Evolutionary conservation across 305 asterid genomes (phyloP).

Genomic region (Rubia tinctorum): DNA sequence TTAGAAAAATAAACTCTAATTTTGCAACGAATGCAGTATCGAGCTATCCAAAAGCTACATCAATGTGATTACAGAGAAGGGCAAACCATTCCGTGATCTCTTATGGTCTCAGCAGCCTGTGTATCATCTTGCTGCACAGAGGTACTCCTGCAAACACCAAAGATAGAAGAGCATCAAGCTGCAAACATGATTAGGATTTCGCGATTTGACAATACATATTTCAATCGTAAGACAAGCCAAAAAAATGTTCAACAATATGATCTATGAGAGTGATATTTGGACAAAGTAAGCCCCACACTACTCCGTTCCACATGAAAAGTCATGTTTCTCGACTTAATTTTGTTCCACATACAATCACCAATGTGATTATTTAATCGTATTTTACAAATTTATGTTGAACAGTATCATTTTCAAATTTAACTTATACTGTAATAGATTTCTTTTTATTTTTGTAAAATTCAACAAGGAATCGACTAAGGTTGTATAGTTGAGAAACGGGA

Average conservation of each 20-base stretch:
- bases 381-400: no score
- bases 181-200: neutral
- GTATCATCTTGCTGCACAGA: slow-evolving; percentile 20
- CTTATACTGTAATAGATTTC: no score
- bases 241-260: neutral
- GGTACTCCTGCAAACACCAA: slow-evolving; percentile 20
- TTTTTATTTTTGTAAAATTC: no score
- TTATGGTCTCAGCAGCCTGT: slow-evolving; percentile 22
- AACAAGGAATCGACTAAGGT: no score
- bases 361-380: no score
- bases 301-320: neutral
- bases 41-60: neutral
- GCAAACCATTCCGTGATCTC: slow-evolving; percentile 27
- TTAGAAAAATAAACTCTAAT: neutral
- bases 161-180: neutral
- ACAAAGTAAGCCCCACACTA: neutral
- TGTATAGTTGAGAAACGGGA: no score
- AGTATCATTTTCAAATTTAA: no score
- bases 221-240: neutral
- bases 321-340: neutral
- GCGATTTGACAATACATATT: neutral
- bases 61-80: neutral
- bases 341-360: neutral
- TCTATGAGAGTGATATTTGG: neutral
- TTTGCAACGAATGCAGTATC: no score